Percentiles rank a stretch among this genome's conserved stretches.
Evolutionary conservation across 2,329 filamentous ascomycete genomes (phyloP).

Genomic region (Colletotrichum spaethianum): DNA sequence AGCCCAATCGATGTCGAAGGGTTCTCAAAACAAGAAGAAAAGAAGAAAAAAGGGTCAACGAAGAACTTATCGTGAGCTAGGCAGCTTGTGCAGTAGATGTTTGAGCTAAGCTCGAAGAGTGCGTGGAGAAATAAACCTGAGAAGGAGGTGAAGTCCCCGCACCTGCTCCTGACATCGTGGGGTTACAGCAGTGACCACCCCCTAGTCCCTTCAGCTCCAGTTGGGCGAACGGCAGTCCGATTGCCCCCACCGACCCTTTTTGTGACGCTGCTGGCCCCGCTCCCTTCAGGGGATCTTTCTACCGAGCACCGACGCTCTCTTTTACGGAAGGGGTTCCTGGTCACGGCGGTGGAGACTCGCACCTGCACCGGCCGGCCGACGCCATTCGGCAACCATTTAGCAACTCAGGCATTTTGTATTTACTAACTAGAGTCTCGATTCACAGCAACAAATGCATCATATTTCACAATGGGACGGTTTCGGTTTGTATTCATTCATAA

Average conservation of each 20-base stretch:
- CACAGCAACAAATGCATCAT: background rate
- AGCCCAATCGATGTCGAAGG: conserved; percentile 3
- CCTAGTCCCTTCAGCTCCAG: conserved; percentile 4
- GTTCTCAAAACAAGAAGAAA: too few relatives aligned
- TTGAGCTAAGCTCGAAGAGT: conserved; percentile 14
- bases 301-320: conserved; percentile 28
- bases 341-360: background rate
- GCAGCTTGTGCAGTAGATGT: background rate
- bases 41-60: too few relatives aligned
- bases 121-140: background rate
- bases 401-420: background rate
- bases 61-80: background rate
- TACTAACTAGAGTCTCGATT: background rate
- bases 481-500: conserved; percentile 46
- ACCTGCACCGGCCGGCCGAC: background rate
- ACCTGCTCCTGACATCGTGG: conserved; percentile 31
- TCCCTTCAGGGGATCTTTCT: conserved; percentile 31
- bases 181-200: conserved; percentile 26
- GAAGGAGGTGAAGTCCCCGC: conserved; percentile 35
- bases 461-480: background rate
- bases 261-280: conserved; percentile 35
- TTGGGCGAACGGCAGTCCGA: background rate
- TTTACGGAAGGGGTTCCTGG: background rate
- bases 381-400: background rate
- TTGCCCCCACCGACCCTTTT: conserved; percentile 13